Evolutionary conservation across 176 grass and related monocot genomes (phyloP), one percentile per base, ranked within the genome.

Genomic region (Rhynchospora breviuscula): DNA sequence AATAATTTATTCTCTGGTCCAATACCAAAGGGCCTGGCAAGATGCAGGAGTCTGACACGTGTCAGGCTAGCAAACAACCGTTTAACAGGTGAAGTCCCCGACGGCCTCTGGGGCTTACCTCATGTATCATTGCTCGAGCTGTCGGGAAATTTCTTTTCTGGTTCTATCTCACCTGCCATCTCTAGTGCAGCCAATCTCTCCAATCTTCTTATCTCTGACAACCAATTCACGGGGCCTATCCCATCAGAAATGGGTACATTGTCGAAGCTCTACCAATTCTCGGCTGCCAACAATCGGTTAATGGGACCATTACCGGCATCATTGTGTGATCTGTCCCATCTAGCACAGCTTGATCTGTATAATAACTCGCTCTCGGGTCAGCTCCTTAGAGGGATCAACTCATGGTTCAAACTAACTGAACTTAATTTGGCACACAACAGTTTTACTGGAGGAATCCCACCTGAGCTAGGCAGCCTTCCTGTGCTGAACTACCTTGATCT

Each of bases 331-430:
- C 23, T 95, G 74, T 35, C 62, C 0, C 6, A 45, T 7, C 88
- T 99, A 5, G 71, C 44, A 17, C 52, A 31, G 44, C 84, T 99
- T 17, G 89, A 93, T 78, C 58, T 99, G 45, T 89, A 84, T 21
- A 86, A 89, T 47, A 99, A 99, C 57, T 99, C 89, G 2, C 57
- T 99, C 7, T 89, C 93, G 0, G 93, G 96, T 10, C 83, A 88
- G 80, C 83, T 99, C 13, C 93, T 88, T 7, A 44, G 6, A 9
- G 78, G 67, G 2, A 15, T 95, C 47, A 62, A 81, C 35, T 84
- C 59, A 62, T 63, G 82, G 65, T 88, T 87, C 73, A 85, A 65
- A 19, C 66, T 99, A 59, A 12, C 65, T 13, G 70, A 79, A 21
- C 5, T 99, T 62, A 48, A 89, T 77, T 90, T 99, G 54, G 89